Conservation (phyloP, 2,329 filamentous ascomycete genomes). For the Arthrobotrys pseudoclavata region DNA sequence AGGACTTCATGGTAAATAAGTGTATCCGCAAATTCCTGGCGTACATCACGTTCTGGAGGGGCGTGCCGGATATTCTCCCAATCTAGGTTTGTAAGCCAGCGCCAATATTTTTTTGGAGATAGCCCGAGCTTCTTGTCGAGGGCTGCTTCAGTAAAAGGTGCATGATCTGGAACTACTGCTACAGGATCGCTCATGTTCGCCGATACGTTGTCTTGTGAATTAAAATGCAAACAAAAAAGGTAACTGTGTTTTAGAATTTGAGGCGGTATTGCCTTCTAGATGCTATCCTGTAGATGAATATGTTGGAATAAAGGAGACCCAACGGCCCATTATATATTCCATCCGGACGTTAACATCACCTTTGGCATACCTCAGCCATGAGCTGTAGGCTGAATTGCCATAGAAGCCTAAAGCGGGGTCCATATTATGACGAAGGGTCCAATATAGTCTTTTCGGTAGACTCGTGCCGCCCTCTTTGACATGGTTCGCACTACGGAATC, state of each 20-base stretch:
- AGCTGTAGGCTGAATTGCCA: no score
- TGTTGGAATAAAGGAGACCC: no score
- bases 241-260: no score
- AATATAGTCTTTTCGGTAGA: not conserved
- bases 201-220: no score
- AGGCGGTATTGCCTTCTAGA: no score
- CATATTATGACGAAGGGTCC: not conserved
- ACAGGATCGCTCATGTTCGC: not conserved
- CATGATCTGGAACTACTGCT: not conserved
- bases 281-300: no score
- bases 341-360: no score
- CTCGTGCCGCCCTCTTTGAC: not conserved
- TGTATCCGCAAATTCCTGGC: constrained; percentile 27
- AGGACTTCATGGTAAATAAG: constrained; percentile 24
- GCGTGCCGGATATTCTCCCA: constrained; percentile 15
- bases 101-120: constrained; percentile 6
- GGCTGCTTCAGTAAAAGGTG: not conserved
- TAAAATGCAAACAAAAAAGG: no score
- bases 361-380: no score
- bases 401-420: not conserved
- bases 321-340: no score
- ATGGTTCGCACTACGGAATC: constrained; percentile 3
- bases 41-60: constrained; percentile 9
- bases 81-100: constrained; percentile 10
- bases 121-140: not conserved